Conservation (phyloP, 1,139 yeast genomes). For the Pichia sp. region DNA sequence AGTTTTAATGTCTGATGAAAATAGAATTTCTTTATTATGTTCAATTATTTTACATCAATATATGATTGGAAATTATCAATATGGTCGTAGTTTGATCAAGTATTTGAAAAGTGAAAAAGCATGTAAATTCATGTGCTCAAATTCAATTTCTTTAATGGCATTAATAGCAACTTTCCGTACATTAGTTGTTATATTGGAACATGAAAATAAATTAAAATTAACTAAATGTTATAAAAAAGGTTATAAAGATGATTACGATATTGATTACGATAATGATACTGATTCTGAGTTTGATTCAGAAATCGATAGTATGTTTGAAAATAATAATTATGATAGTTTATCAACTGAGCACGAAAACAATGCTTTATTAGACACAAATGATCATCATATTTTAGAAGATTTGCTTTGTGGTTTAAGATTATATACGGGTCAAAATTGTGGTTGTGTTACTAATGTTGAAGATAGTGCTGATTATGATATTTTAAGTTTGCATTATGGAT, state of each 20-base stretch:
- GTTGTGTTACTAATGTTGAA: slow-evolving; percentile 4
- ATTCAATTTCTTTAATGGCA: slow-evolving; percentile 24
- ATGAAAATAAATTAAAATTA: no score
- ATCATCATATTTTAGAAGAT: slow-evolving; percentile 13
- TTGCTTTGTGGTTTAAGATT: slow-evolving; percentile 13
- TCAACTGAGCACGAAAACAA: no score
- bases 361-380: neutral
- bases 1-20: slow-evolving; percentile 24
- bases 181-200: slow-evolving; percentile 18
- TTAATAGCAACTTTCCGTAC: slow-evolving; percentile 25
- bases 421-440: slow-evolving; percentile 17
- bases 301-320: no score
- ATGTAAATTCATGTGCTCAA: slow-evolving; percentile 11
- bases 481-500: slow-evolving; percentile 21
- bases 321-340: no score
- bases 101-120: slow-evolving; percentile 17
- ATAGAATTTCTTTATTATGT: slow-evolving; percentile 26
- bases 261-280: no score
- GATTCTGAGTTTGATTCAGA: no score
- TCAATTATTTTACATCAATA: slow-evolving; percentile 26
- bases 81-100: slow-evolving; percentile 22
- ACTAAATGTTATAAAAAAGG: no score
- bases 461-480: slow-evolving; percentile 20
- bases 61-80: slow-evolving; percentile 16
- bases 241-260: no score